phyloP scores from a whole-genome alignment of 2,329 filamentous ascomycete species.

The Aspergillus brunneoviolaceus region DNA sequence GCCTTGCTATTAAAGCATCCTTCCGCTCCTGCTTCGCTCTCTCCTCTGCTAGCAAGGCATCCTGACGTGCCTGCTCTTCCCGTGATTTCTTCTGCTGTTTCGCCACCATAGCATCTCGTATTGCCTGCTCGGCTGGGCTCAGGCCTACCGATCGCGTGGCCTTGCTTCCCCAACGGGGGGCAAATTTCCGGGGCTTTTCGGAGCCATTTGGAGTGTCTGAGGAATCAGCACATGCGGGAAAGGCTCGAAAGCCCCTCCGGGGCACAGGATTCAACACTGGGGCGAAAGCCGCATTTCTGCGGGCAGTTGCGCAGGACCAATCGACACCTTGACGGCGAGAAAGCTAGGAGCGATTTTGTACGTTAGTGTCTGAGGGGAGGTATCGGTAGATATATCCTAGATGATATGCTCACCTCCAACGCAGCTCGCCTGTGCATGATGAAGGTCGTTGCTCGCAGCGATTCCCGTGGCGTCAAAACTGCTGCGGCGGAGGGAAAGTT shows the following conservation, averaged over 20 bases:
- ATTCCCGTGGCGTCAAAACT: slow-evolving; percentile 19
- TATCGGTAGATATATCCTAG: too few species aligned
- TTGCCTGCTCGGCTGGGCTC: slow-evolving; percentile 33
- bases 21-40: background rate
- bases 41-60: background rate
- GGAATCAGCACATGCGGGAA: slow-evolving; percentile 26
- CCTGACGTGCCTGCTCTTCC: slow-evolving; percentile 4
- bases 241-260: slow-evolving; percentile 38
- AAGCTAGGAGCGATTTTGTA: slow-evolving; percentile 25
- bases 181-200: slow-evolving; percentile 30
- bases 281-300: slow-evolving; percentile 22
- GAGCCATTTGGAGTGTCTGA: slow-evolving; percentile 28
- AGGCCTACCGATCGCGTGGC: slow-evolving; percentile 23
- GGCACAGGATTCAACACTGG: slow-evolving; percentile 21
- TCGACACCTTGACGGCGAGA: slow-evolving; percentile 41
- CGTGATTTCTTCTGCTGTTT: slow-evolving; percentile 8
- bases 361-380: background rate
- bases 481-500: slow-evolving; percentile 9
- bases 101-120: slow-evolving; percentile 30
- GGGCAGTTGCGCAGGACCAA: slow-evolving; percentile 36
- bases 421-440: slow-evolving; percentile 38
- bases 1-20: background rate
- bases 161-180: slow-evolving; percentile 22
- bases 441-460: slow-evolving; percentile 13
- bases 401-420: slow-evolving; percentile 28